A percentile compares a stretch with the other conserved stretches of the same genome.
Conservation (phyloP, 345 rosid genomes). For the Bruguiera sexangula region DNA sequence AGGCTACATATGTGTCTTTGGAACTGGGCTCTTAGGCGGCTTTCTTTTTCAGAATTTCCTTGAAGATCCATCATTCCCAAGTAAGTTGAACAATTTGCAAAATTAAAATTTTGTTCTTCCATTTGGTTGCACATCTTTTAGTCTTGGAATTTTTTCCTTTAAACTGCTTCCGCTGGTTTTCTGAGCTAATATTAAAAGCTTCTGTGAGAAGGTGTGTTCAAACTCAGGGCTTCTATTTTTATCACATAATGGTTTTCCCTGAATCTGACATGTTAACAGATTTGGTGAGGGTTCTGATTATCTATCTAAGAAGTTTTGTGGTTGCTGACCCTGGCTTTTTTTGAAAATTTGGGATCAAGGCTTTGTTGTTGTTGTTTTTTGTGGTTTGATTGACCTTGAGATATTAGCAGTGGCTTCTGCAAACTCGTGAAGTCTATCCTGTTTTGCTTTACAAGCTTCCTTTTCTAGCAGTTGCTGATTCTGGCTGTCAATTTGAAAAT, state of each 20-base stretch:
- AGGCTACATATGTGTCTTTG: slow-evolving; percentile 65
- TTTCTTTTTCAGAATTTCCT: slow-evolving; percentile 64
- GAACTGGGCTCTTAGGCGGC: slow-evolving; percentile 74
- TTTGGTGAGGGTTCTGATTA: not conserved
- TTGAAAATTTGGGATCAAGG: too few relatives aligned
- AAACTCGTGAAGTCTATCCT: not conserved
- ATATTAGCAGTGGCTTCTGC: not conserved
- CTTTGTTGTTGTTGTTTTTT: too few relatives aligned
- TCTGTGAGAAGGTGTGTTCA: slow-evolving; percentile 6
- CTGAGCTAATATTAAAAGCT: not conserved
- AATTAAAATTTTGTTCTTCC: not conserved
- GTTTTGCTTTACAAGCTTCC: not conserved
- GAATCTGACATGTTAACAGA: not conserved
- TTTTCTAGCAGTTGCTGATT: not conserved
- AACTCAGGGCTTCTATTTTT: slow-evolving; percentile 1
- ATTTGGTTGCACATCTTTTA: too few relatives aligned
- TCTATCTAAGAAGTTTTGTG: not conserved
- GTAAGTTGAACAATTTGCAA: slow-evolving; percentile 43
- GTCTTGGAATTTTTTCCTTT: too few relatives aligned
- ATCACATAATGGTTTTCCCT: not conserved
- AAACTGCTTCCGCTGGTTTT: not conserved
- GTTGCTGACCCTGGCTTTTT: too few relatives aligned
- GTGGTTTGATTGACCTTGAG: not conserved
- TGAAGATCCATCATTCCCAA: slow-evolving; percentile 66
- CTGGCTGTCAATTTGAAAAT: not conserved